Evolutionary conservation across 2,329 filamentous ascomycete species (phyloP).

Genomic region (Aspergillus costaricaensis): DNA sequence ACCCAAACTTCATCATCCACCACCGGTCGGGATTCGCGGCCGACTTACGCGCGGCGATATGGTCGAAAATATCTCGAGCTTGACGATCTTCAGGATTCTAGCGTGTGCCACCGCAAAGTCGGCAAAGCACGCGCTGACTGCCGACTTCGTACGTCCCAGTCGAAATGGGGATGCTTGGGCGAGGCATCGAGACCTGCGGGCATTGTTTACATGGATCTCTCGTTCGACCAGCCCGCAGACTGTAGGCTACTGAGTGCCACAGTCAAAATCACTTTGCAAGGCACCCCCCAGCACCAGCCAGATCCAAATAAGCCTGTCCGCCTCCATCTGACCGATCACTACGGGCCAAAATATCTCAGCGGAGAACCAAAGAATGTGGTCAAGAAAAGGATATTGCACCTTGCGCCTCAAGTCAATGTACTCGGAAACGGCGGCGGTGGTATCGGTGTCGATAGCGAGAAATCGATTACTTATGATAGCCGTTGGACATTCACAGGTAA

Average conservation of each 20-base stretch:
- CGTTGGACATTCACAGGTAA: slow-evolving; percentile 19
- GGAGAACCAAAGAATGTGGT: slow-evolving; percentile 16
- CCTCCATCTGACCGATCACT: slow-evolving; percentile 19
- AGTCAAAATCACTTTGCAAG: not conserved
- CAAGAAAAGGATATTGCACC: slow-evolving; percentile 11
- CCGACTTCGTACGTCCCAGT: slow-evolving; percentile 16
- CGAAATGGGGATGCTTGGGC: slow-evolving; percentile 16
- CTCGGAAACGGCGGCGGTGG: slow-evolving; percentile 19
- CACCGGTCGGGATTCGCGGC: not conserved
- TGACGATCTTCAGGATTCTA: slow-evolving; percentile 11
- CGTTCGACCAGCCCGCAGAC: not conserved
- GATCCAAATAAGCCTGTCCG: too few species aligned
- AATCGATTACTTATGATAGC: slow-evolving; percentile 5
- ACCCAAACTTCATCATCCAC: not conserved
- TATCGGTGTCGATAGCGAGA: slow-evolving; percentile 15
- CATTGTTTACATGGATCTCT: slow-evolving; percentile 3
- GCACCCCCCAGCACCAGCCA: not conserved
- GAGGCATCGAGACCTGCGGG: not conserved
- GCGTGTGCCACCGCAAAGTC: slow-evolving; percentile 14
- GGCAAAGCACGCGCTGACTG: slow-evolving; percentile 16
- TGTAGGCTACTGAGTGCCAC: not conserved
- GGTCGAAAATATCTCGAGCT: slow-evolving; percentile 12
- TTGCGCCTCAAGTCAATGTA: slow-evolving; percentile 19
- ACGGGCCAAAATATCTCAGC: slow-evolving; percentile 21
- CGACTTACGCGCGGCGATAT: not conserved